phyloP scores from a whole-genome alignment of 768 basidiomycete species.

The Suillus placidus region DNA sequence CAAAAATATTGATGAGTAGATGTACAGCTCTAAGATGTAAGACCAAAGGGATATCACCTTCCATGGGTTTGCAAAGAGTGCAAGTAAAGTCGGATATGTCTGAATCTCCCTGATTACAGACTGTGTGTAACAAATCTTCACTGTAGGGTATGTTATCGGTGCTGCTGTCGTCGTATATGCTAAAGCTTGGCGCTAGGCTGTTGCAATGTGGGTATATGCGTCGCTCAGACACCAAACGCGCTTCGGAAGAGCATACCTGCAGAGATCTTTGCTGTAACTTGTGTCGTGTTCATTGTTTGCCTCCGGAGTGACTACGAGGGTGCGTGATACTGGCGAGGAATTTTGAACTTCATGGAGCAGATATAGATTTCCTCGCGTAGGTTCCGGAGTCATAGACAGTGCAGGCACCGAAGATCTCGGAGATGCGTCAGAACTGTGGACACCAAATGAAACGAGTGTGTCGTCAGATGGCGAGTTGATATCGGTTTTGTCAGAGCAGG shows the following conservation, averaged over 20 bases:
- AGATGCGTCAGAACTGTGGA: too few species aligned
- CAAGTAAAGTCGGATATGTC: conserved; percentile 20
- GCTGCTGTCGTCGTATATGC: background rate
- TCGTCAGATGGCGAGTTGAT: conserved; percentile 26
- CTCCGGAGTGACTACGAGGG: background rate
- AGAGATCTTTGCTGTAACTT: background rate
- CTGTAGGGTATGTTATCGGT: too few species aligned
- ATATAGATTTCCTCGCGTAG: background rate
- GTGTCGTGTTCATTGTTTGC: background rate
- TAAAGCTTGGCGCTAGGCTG: background rate
- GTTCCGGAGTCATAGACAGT: background rate
- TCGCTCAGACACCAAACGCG: background rate
- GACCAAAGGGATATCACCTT: conserved; percentile 23
- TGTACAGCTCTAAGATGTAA: too few species aligned
- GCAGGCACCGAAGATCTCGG: background rate
- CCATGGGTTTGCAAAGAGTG: conserved; percentile 21
- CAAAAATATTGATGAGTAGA: background rate
- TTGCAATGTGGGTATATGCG: conserved; percentile 6
- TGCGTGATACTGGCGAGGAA: background rate
- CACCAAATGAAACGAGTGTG: conserved; percentile 19
- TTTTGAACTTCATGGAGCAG: background rate
- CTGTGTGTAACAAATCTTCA: background rate
- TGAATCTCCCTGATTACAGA: conserved; percentile 25
- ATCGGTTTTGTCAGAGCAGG: conserved; percentile 2
- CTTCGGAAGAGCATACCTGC: background rate